Percentiles rank a stretch among this genome's conserved stretches.
Conservation (phyloP, 805 yeast genomes). For the Suhomyces pyralidae region DNA sequence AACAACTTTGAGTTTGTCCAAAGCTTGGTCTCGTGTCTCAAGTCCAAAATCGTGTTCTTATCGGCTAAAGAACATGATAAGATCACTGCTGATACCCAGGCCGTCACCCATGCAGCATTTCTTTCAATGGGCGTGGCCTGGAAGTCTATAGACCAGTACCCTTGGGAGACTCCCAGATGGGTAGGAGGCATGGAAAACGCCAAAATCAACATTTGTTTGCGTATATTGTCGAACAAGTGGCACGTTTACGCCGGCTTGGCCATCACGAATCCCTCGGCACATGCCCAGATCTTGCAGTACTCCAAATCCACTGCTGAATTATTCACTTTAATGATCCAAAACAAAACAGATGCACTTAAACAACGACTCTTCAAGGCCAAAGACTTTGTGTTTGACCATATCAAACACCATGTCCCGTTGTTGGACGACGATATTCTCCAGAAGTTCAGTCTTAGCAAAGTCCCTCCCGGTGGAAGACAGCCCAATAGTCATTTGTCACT, state of each 20-base stretch:
- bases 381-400: slow-evolving; percentile 70
- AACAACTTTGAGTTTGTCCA: slow-evolving; percentile 61
- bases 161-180: slow-evolving; percentile 88
- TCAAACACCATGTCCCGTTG: slow-evolving; percentile 51
- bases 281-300: slow-evolving; percentile 84
- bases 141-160: slow-evolving; percentile 78
- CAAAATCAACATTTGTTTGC: slow-evolving; percentile 84
- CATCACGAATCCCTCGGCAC: slow-evolving; percentile 93
- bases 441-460: slow-evolving; percentile 71
- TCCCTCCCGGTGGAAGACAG: slow-evolving; percentile 61
- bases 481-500: slow-evolving; percentile 90
- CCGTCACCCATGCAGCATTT: slow-evolving; percentile 97
- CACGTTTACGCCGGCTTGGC: slow-evolving; percentile 98
- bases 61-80: slow-evolving; percentile 88
- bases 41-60: slow-evolving; percentile 73
- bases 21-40: slow-evolving; percentile 62
- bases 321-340: slow-evolving; percentile 77
- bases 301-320: slow-evolving; percentile 80
- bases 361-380: slow-evolving; percentile 64
- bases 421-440: slow-evolving; percentile 78
- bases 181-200: slow-evolving; percentile 95
- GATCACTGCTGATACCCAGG: slow-evolving; percentile 97
- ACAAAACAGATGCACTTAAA: slow-evolving; percentile 54
- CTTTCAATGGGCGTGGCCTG: slow-evolving; percentile 96
- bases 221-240: slow-evolving; percentile 93